phyloP scores from a whole-genome alignment of 306 rosid genomes.

The Pueraria montana region DNA sequence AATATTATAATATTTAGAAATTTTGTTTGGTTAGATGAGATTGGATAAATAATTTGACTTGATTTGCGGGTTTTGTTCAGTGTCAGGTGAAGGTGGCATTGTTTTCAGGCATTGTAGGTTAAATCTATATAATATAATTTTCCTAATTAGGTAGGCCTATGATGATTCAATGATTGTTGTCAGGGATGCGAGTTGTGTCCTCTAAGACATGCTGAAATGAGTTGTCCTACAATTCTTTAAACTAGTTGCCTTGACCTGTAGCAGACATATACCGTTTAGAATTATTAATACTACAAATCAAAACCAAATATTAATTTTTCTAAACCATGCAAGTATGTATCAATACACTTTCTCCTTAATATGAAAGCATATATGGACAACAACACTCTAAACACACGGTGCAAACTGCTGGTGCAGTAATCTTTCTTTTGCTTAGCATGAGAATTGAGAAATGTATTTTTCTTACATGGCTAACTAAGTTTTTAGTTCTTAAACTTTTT shows the following conservation, averaged over 20 bases:
- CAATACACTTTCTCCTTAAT: background rate
- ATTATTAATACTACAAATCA: too few relatives aligned
- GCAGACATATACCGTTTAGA: background rate
- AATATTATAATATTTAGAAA: background rate
- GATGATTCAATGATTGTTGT: constrained; percentile 57
- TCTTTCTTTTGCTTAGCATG: background rate
- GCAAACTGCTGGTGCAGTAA: too few relatives aligned
- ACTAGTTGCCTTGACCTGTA: constrained; percentile 19
- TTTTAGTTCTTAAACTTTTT: too few relatives aligned
- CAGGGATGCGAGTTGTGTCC: constrained; percentile 43
- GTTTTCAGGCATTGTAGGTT: too few relatives aligned
- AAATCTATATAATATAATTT: background rate
- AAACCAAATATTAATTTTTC: too few relatives aligned
- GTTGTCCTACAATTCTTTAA: constrained; percentile 41
- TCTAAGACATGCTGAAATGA: constrained; percentile 33
- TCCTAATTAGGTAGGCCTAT: constrained; percentile 40
- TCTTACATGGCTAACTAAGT: too few relatives aligned
- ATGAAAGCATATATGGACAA: background rate
- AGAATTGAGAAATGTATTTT: too few relatives aligned
- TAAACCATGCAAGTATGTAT: too few relatives aligned
- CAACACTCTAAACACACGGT: too few relatives aligned
- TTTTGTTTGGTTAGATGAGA: background rate
- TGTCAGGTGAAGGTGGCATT: constrained; percentile 26
- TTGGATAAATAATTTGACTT: background rate
- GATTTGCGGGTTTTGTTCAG: constrained; percentile 26